These are phyloP conservation scores for Suillus discolor DNA, from an alignment of 768 basidiomycete species.

Conservation along the genomic window DNA sequence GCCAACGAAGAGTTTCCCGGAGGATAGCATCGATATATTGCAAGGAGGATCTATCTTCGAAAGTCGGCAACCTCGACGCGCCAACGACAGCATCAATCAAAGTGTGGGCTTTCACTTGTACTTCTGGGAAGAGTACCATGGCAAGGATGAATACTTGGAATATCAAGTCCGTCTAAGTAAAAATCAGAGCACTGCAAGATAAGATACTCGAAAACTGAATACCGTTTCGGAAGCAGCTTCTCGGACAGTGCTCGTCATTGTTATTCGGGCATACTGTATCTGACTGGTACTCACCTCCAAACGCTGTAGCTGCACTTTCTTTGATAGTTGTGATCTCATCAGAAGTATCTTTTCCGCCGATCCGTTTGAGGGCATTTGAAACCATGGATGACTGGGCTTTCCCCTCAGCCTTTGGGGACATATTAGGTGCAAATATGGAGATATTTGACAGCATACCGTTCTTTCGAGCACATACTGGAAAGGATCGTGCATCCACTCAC, in stretches of 20 bases:
- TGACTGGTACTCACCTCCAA: conserved; percentile 17
- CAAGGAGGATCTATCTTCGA: conserved; percentile 26
- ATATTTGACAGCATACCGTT: conserved; percentile 14
- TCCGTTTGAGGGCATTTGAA: conserved; percentile 16
- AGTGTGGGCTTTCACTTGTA: conserved; percentile 29
- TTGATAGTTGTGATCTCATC: conserved; percentile 16
- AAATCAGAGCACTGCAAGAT: neutral
- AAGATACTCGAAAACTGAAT: neutral
- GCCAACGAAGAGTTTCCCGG: conserved; percentile 32
- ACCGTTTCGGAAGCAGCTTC: conserved; percentile 24
- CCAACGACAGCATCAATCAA: conserved; percentile 32
- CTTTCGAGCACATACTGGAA: conserved; percentile 19
- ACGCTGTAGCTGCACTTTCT: conserved; percentile 22
- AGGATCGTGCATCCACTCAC: conserved; percentile 22
- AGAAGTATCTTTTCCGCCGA: conserved; percentile 4
- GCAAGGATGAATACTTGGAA: conserved; percentile 36
- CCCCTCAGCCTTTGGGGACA: conserved; percentile 13
- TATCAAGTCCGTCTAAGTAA: conserved; percentile 24
- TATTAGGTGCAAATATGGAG: neutral
- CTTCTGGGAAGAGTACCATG: conserved; percentile 35
- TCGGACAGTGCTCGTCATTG: neutral
- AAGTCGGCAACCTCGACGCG: conserved; percentile 27
- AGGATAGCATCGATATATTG: conserved; percentile 32
- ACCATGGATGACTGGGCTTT: conserved; percentile 20
- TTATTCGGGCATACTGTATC: neutral